Base-by-base conservation (phyloP, 306 rosid species). In the Hippophae tibetana region DNA sequence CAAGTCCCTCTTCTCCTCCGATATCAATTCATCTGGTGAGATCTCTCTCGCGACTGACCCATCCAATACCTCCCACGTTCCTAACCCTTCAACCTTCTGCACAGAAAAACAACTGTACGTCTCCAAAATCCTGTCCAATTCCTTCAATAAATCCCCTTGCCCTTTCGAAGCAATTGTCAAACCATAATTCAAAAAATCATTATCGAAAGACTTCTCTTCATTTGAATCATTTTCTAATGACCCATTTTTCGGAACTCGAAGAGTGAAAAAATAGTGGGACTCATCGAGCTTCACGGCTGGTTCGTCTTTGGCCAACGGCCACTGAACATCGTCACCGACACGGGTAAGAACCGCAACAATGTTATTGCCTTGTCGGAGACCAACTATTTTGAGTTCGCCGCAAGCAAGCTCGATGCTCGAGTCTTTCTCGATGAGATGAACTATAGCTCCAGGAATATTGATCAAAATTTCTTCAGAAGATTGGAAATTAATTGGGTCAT, bases 231-330 rank as follows among this genome's bases (percentile, higher is more conserved):
- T 52, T 14, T 52, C 78, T 56, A 31, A 8, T 38, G 68, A 27
- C 56, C 66, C 78, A 58, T 60, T 57, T 13, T 54, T 50, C 6
- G 89, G 90, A 58, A 76, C 78, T 0, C 76, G 66, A 10, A 90
- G 74, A 13, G 78, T 64, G 81, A 90, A 90, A 77, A 90, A 87
- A 51, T 87, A 90, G 59, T 84, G 97, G 0, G 89, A 76, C 6
- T 76, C 76, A 26, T 90, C 97, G 18, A 90, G 90, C 62, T 85
- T 87, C 5, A 90, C 90, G 0, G 81, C 68, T 6, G 97, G 72
- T 13, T 87, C 97, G 64, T 90, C 97, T 42, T 63, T 90, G 0
- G 90, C 89, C 42, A 90, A 61, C 5, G 97, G 95, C 94, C 95
- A 90, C 59, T 84, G 94, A 38, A 87, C 73, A 42, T 81, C 63